Percentiles rank a stretch among this genome's conserved stretches.
These are phyloP conservation scores for Saururus chinensis DNA, from an alignment of 164 flowering plant genomes.

Conservation along the genomic window DNA sequence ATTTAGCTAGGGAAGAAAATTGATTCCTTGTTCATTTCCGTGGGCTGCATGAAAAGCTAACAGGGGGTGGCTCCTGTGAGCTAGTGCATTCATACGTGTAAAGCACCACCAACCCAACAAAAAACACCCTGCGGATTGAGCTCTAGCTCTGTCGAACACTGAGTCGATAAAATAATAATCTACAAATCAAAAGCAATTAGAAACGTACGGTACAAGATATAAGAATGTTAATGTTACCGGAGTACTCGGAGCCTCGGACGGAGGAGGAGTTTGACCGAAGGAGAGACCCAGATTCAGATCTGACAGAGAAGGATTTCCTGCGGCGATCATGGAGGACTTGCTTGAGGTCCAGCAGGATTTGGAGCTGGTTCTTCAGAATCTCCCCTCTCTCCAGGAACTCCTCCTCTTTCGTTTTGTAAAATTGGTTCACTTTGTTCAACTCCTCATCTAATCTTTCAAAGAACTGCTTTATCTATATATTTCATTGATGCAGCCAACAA, in stretches of 20 bases:
- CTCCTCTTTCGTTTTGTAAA: conserved; percentile 48
- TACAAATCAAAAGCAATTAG: too few species aligned
- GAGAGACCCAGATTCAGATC: conserved; percentile 8
- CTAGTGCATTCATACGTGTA: not conserved
- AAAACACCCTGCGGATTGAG: not conserved
- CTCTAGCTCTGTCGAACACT: not conserved
- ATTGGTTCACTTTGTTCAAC: conserved; percentile 65
- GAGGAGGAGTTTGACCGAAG: conserved; percentile 36
- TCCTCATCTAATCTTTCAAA: conserved; percentile 67
- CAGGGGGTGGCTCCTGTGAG: not conserved
- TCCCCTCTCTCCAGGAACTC: conserved; percentile 80
- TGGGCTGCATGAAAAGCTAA: not conserved
- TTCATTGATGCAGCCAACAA: not conserved
- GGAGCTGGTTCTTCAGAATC: conserved; percentile 58
- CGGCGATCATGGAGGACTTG: conserved; percentile 46
- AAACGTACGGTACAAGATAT: too few species aligned
- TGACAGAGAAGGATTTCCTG: conserved; percentile 18
- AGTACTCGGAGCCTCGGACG: conserved; percentile 31
- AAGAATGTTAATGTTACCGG: conserved; percentile 21
- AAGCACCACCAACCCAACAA: not conserved
- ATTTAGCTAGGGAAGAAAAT: not conserved
- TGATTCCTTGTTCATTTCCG: not conserved
- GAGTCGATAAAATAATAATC: not conserved
- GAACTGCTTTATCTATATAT: conserved; percentile 45
- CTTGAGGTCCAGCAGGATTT: conserved; percentile 55